Conservation (phyloP, 257 asterid species). For the Lithospermum erythrorhizon region DNA sequence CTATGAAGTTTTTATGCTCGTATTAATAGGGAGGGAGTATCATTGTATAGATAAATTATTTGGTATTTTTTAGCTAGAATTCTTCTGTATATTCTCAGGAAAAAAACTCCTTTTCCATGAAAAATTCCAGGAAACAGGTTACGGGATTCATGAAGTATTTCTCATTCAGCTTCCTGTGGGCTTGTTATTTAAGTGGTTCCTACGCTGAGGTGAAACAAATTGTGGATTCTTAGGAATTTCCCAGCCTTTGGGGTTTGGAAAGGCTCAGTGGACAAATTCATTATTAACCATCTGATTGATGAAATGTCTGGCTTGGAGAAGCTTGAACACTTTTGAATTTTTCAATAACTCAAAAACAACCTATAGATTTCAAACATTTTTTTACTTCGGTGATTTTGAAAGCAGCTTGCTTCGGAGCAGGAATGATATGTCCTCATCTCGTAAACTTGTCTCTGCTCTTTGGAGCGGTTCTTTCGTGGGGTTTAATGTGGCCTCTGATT, state of each 20-base stretch:
- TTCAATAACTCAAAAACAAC: too few relatives aligned
- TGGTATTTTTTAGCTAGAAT: neutral
- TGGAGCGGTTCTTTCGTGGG: neutral
- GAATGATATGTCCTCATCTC: neutral
- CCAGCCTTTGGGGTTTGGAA: constrained; percentile 5
- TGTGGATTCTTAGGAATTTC: neutral
- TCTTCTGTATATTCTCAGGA: neutral
- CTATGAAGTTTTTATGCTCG: too few relatives aligned
- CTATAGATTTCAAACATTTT: too few relatives aligned
- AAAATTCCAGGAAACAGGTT: neutral
- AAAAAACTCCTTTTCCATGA: neutral
- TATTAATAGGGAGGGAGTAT: too few relatives aligned
- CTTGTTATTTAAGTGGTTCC: neutral
- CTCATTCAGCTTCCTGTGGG: neutral
- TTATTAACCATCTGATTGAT: neutral
- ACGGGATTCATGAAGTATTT: neutral
- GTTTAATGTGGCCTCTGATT: neutral
- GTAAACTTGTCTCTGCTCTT: neutral
- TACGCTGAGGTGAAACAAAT: neutral
- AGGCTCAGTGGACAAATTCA: neutral
- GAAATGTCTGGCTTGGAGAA: too few relatives aligned
- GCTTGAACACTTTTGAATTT: too few relatives aligned
- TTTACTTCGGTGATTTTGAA: neutral
- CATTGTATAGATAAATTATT: neutral
- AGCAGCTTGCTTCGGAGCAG: neutral